Evolutionary conservation across 2,329 filamentous ascomycete genomes (phyloP), one percentile per base, ranked within the genome.

Genomic region (Aspergillus awamori): DNA sequence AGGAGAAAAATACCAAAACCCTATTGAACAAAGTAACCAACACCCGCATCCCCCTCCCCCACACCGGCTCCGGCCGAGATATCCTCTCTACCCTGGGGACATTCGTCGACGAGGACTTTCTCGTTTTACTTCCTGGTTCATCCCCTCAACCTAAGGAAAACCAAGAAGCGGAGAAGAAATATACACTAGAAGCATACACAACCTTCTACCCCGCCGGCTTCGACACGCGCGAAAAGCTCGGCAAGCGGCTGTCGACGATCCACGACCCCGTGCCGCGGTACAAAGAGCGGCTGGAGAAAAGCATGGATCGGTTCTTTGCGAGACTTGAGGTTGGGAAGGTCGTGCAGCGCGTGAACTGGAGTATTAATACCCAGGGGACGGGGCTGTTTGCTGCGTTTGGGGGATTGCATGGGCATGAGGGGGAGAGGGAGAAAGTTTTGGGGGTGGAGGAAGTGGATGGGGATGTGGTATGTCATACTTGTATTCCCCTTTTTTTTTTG

Each of bases 281-380:
- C 68, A 74, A 69, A 33, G 72, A 78, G 49, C 88, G 86, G 67
- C 67, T 89, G 0, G 83, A 84, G 66, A 81, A 76, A 53, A 82
- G 79, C 54, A 89, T 89, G 86, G 86, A 89, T 68, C 76, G 84
- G 1, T 88, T 85, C 73, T 88, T 89, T 69, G 79, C 82, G 1
- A 71, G 72, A 11, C 53, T 89, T 0, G 81, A 83, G 10, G 76
- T 80, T 0, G 86, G 86, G 0, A 82, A 78, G 63, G 78, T 83
- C 11, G 84, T 89, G 1, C 81, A 81, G 69, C 74, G 87, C 5
- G 75, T 76, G 1, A 89, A 89, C 69, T 81, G 79, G 80, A 74
- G 70, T 59, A 62, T 81, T 39, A 78, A 76, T 4, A 77, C 75
- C 1, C 62, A 24, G 20, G 62, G 74, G n/a, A 70, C 70, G 15